Evolutionary conservation across 495 filamentous ascomycete genomes (phyloP).

Genomic region (Aspergillus bridgeri): DNA sequence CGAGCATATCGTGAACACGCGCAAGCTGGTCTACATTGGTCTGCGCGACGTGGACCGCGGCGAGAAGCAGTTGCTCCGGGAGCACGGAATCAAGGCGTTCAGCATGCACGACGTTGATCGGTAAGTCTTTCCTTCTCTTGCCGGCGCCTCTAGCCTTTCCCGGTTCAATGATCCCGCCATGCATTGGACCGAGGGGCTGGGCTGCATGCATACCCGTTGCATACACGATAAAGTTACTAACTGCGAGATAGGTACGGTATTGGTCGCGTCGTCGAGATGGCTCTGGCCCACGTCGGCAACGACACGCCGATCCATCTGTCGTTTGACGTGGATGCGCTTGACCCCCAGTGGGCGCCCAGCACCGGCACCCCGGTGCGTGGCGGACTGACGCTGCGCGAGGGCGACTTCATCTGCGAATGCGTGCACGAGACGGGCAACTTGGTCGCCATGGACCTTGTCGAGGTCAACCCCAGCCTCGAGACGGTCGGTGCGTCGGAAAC

Average conservation of each 20-base stretch:
- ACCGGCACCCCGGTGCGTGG: conserved; percentile 95
- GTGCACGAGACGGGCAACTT: conserved; percentile 91
- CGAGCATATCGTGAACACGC: conserved; percentile 60
- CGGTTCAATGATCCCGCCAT: not conserved
- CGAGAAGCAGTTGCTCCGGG: conserved; percentile 85
- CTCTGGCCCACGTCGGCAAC: conserved; percentile 84
- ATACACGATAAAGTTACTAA: not conserved
- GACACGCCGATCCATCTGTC: conserved; percentile 96
- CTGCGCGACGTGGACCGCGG: conserved; percentile 86
- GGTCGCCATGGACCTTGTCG: conserved; percentile 89
- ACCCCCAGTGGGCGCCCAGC: conserved; percentile 93
- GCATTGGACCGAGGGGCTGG: not conserved
- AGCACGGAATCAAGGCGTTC: conserved; percentile 91
- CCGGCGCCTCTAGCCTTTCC: not conserved
- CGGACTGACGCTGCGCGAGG: conserved; percentile 92
- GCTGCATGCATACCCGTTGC: not conserved
- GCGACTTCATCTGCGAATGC: conserved; percentile 96
- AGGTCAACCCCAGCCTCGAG: conserved; percentile 90
- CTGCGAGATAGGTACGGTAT: conserved; percentile 67
- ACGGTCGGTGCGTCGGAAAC: conserved; percentile 78
- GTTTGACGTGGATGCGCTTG: conserved; percentile 95
- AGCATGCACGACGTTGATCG: conserved; percentile 98
- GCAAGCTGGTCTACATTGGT: conserved; percentile 96
- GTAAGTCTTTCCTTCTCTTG: conserved; percentile 34
- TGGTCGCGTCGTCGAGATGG: conserved; percentile 96